Conservation (phyloP, 202 grass and related monocot species). For the Cymbopogon flexuosus region DNA sequence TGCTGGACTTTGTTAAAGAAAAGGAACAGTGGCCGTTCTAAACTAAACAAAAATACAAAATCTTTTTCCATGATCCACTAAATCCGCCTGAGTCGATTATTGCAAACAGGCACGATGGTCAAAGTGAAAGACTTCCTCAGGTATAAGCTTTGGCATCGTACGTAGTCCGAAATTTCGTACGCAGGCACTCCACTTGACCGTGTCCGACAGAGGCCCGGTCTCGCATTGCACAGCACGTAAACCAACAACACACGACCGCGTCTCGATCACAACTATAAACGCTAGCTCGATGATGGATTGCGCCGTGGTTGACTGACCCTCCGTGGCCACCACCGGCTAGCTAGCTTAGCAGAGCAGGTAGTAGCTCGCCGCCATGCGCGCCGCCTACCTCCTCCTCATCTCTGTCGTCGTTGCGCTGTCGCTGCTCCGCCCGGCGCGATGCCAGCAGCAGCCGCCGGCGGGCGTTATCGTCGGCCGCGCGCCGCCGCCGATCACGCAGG, state of each 20-base stretch:
- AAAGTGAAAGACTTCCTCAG: background rate
- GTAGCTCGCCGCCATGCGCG: background rate
- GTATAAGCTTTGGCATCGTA: background rate
- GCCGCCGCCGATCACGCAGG: conserved; percentile 3
- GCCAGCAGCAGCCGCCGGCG: background rate
- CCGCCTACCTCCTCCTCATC: background rate
- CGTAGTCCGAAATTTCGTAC: background rate
- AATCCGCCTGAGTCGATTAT: background rate
- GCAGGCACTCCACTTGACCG: background rate
- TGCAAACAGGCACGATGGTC: background rate
- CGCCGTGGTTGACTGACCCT: background rate
- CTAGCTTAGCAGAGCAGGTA: background rate
- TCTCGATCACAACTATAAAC: background rate
- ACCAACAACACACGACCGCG: background rate
- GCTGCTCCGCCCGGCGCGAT: background rate
- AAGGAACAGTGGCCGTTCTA: too few relatives aligned
- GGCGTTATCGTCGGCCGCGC: background rate
- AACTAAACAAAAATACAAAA: too few relatives aligned
- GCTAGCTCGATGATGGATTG: background rate
- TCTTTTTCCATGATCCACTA: background rate
- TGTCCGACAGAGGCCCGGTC: background rate
- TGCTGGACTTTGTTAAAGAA: too few relatives aligned
- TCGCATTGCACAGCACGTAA: background rate
- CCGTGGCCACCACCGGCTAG: background rate
- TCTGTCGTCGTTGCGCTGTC: background rate